Conservation (phyloP, 2,329 filamentous ascomycete species). For the Trichocomaceae sp. region DNA sequence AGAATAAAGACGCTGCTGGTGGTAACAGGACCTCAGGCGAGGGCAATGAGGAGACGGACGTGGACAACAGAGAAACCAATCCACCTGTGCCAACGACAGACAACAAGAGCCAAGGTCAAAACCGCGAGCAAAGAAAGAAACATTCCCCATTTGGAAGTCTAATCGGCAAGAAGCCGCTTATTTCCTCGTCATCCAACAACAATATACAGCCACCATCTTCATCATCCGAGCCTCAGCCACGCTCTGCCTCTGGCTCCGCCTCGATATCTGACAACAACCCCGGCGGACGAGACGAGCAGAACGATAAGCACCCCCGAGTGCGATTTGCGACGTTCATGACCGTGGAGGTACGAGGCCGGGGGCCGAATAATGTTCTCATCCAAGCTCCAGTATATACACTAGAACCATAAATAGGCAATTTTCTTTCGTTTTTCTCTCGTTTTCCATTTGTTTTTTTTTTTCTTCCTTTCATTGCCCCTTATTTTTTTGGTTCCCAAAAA, state of each 20-base stretch:
- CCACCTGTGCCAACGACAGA: neutral
- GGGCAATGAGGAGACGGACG: constrained; percentile 16
- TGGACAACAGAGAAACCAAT: constrained; percentile 7
- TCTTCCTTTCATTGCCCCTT: neutral
- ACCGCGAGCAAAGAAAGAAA: constrained; percentile 32
- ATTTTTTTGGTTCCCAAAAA: too few species aligned
- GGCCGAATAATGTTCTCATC: constrained; percentile 56
- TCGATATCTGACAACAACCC: constrained; percentile 10
- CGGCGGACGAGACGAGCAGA: constrained; percentile 20
- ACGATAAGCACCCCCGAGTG: constrained; percentile 45
- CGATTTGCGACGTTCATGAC: constrained; percentile 69
- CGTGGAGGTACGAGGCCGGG: constrained; percentile 65
- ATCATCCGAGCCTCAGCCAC: constrained; percentile 1
- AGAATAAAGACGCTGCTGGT: too few species aligned
- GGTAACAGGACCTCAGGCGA: constrained; percentile 9
- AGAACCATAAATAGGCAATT: neutral
- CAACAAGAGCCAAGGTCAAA: constrained; percentile 7
- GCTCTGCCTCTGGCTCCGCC: constrained; percentile 1
- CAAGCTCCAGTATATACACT: constrained; percentile 64
- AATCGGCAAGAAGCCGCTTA: constrained; percentile 30
- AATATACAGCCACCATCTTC: neutral
- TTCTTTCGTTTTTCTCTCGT: neutral
- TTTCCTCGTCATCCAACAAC: neutral
- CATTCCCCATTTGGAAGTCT: constrained; percentile 37
- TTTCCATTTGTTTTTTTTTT: neutral